phyloP scores from a whole-genome alignment of 495 filamentous ascomycete species.

The Aspergillus funiculosus region DNA sequence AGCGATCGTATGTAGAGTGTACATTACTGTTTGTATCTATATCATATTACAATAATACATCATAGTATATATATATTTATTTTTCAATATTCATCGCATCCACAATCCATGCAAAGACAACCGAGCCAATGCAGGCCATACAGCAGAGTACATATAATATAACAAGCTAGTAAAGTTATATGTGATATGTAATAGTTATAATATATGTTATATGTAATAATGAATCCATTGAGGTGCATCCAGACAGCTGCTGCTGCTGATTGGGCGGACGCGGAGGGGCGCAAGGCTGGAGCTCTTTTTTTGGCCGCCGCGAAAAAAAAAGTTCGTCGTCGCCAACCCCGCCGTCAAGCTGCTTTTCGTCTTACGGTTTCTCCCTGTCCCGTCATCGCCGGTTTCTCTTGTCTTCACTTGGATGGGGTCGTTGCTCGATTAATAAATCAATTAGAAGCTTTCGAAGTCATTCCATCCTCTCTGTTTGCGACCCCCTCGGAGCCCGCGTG shows the following conservation, averaged over 20 bases:
- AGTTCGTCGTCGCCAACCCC: slow-evolving; percentile 31
- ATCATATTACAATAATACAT: too few species aligned
- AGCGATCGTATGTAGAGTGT: slow-evolving; percentile 14
- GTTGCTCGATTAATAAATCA: not conserved
- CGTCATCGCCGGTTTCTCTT: not conserved
- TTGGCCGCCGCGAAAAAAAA: slow-evolving; percentile 20
- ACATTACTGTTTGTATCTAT: slow-evolving; percentile 10
- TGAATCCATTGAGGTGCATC: not conserved
- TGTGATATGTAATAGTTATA: too few species aligned
- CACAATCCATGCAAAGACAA: too few species aligned
- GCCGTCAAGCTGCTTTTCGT: slow-evolving; percentile 19
- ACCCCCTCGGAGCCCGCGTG: slow-evolving; percentile 7
- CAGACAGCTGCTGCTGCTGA: slow-evolving; percentile 14
- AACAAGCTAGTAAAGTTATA: too few species aligned
- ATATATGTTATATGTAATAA: not conserved
- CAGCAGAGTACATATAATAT: too few species aligned
- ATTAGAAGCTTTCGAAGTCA: too few species aligned
- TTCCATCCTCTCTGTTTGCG: too few species aligned
- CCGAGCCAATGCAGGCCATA: not conserved
- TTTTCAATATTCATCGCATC: too few species aligned
- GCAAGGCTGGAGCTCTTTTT: slow-evolving; percentile 13
- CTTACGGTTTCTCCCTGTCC: slow-evolving; percentile 21
- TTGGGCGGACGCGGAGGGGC: slow-evolving; percentile 18
- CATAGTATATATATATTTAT: slow-evolving; percentile 3
- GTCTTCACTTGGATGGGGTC: not conserved